Base-by-base conservation (phyloP, 2,329 filamentous ascomycete genomes). In the Domatiomyces globalis region DNA sequence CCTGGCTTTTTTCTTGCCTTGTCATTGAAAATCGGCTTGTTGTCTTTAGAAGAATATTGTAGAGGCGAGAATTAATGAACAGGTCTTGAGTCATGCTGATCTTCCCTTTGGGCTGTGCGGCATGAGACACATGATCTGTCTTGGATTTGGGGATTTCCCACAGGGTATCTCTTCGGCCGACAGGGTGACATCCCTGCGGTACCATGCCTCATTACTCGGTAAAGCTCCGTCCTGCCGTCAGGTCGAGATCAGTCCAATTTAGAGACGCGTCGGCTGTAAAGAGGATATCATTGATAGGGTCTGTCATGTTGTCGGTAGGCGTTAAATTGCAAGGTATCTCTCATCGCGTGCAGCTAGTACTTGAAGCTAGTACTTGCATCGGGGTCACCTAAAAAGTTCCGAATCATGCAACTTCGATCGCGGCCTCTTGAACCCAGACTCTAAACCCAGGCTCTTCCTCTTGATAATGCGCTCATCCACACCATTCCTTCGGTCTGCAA, bases 361-460 rank as follows among this genome's bases (percentile, higher is more conserved):
- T 77, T 10, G 77, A 77, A n/a, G 80, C 78, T 0, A 80, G 77
- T 0, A 19, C 2, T 19, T 39, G 33, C 12, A 39, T 15, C 10
- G 5, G 10, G 12, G 77, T 72, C 75, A 88, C 59, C 82, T 79
- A 71, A 92, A 89, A 52, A 90, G 69, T 56, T 79, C 74, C 62
- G 76, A 76, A 58, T 84, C 83, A 69, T 94, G 88, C 67, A 95
- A 72, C 58, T 80, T 81, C 66, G 85, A 79, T 60, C 74, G 75
- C 61, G 79, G 76, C 63, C 73, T 74, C 69, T 76, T 77, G 54
- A 76, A 74, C 43, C 81, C 80, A 12, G 56, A 49, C 19, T 83
- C 82, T 59, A 96, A 71, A 22, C 89, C 88, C 53, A 98, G 69
- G 22, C 84, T 81, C 43, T 80, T 81, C 69, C 80, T 85, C 75